Base-by-base conservation (phyloP, 768 basidiomycete species). In the Phallus indusiatus region DNA sequence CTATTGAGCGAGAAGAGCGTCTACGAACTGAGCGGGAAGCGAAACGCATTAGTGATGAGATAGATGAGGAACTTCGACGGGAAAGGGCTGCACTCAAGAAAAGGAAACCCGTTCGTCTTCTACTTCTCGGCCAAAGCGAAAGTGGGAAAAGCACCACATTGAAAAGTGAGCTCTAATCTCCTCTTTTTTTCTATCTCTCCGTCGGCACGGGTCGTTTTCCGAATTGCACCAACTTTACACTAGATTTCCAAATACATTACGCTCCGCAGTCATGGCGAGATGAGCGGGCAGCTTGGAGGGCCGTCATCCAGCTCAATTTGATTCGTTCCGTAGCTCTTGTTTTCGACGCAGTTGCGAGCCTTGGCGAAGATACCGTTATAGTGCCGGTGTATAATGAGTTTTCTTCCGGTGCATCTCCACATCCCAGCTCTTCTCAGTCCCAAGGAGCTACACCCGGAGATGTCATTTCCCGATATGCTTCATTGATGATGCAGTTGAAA, bases 121-220 rank as follows among this genome's bases (percentile, higher is more conserved):
- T 86, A 21, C 71, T 86, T 47, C 73, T 85, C 42, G 84, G 83
- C 83, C 84, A 84, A 68, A 80, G 83, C 34, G 83, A 85, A 70
- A 81, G 82, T 6, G 84, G 84, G 33, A 85, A 86, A 67, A 83
- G 82, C 0, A 85, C 84, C 0, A 75, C 83, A 28, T 69, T 86
- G 48, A 85, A 85, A 72, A 83, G 62, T 63, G 37, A 28, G 62
- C 59, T 21, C 18, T 33, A 22, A 12, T 18, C 18, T 49, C 1
- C 2, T 16, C 7, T 18, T 35, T 33, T 59, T 22, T n/a, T n/a
- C n/a, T n/a, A n/a, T n/a, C 51, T 21, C 51, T 53, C n/a, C 16
- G 17, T 53, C 33, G 17, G 20, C 22, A 1, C 34, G n/a, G 17
- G 22, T 17, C 35, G 33, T 36, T 52, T 50, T 36, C 57, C 24